These are phyloP conservation scores for Tulasnella calospora DNA, from an alignment of 768 basidiomycete species.

Conservation along the genomic window DNA sequence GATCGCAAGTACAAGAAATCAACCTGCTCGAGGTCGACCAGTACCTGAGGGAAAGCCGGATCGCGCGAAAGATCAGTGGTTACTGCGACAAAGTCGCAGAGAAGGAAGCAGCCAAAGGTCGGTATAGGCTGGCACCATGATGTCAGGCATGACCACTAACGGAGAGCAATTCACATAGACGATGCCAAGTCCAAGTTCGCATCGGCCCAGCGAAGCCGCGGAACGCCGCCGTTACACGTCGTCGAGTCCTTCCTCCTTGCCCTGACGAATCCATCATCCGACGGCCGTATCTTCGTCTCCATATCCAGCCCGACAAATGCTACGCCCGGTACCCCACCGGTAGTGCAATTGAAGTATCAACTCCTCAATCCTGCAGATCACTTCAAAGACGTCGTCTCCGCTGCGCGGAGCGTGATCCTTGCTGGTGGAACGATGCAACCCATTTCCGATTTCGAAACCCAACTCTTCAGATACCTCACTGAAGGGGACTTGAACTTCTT, in stretches of 20 bases:
- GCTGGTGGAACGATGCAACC: conserved; percentile 99
- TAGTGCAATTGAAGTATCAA: conserved; percentile 78
- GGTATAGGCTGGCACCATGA: conserved; percentile 12
- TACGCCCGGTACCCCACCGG: conserved; percentile 31
- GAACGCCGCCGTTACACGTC: conserved; percentile 69
- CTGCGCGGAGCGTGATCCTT: conserved; percentile 76
- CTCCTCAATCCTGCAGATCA: conserved; percentile 85
- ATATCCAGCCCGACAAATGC: background rate
- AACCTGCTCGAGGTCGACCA: conserved; percentile 77
- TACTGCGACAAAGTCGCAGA: conserved; percentile 63
- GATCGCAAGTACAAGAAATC: conserved; percentile 63
- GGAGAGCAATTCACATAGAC: background rate
- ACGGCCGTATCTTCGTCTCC: conserved; percentile 31
- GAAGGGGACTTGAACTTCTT: conserved; percentile 60
- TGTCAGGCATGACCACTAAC: background rate
- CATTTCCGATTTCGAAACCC: conserved; percentile 79
- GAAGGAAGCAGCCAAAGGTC: conserved; percentile 40
- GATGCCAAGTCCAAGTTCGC: conserved; percentile 8
- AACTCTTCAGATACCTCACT: conserved; percentile 68
- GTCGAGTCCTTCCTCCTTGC: conserved; percentile 77
- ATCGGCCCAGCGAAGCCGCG: conserved; percentile 1
- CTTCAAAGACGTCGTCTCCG: conserved; percentile 77
- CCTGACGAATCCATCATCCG: conserved; percentile 72
- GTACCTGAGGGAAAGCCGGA: conserved; percentile 79
- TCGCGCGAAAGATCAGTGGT: conserved; percentile 66